A percentile compares a stretch with the other conserved stretches of the same genome.
Evolutionary conservation across 2,329 filamentous ascomycete species (phyloP).

Genomic region (Calonectria pseudoturangicola): DNA sequence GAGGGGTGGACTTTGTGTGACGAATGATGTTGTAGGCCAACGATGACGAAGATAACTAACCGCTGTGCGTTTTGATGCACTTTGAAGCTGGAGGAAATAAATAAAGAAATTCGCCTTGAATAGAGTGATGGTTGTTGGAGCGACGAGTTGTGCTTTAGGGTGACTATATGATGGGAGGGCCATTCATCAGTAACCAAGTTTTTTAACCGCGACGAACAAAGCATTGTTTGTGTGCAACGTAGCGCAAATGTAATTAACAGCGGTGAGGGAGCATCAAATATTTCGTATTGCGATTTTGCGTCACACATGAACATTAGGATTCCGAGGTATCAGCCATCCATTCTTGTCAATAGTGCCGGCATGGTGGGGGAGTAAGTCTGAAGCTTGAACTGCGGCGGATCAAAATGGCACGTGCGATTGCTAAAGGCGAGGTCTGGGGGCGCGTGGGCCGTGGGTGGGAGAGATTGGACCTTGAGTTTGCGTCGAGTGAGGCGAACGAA

Average conservation of each 20-base stretch:
- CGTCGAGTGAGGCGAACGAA: slow-evolving; percentile 24
- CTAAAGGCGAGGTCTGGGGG: background rate
- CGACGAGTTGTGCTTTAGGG: background rate
- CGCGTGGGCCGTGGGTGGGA: slow-evolving; percentile 24
- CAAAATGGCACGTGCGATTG: slow-evolving; percentile 27
- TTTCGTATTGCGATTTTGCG: slow-evolving; percentile 10
- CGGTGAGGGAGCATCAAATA: slow-evolving; percentile 12
- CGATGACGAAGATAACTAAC: slow-evolving; percentile 4
- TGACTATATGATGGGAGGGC: slow-evolving; percentile 13
- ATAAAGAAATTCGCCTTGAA: background rate
- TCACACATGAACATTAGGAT: slow-evolving; percentile 5
- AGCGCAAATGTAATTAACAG: background rate
- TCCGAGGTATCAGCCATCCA: background rate
- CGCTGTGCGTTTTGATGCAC: slow-evolving; percentile 2
- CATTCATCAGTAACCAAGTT: slow-evolving; percentile 8
- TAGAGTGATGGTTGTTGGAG: background rate
- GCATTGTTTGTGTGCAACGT: background rate
- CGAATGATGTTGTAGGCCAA: slow-evolving; percentile 21
- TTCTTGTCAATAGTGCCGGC: background rate
- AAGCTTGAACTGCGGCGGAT: slow-evolving; percentile 5
- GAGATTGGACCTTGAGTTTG: slow-evolving; percentile 30
- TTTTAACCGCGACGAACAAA: background rate
- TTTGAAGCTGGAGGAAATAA: background rate
- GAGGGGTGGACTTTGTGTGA: slow-evolving; percentile 27
- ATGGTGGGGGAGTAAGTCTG: background rate